phyloP scores from a whole-genome alignment of 2,329 filamentous ascomycete genomes.

The Aureobasidium subglaciale region DNA sequence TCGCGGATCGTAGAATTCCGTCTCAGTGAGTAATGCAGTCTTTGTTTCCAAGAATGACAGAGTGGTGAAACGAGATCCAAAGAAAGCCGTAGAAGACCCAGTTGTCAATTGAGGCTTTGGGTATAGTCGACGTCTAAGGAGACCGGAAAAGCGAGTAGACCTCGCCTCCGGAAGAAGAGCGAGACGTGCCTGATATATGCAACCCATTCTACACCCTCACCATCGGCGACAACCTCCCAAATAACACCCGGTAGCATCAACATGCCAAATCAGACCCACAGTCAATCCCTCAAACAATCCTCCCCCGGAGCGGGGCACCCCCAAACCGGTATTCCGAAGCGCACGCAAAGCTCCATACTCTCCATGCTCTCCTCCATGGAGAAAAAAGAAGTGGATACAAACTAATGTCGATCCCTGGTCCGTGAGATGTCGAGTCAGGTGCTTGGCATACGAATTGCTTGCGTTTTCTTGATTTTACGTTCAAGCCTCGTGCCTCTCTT shows the following conservation, averaged over 20 bases:
- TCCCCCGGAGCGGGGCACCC: background rate
- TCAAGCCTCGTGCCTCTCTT: background rate
- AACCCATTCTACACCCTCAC: too few relatives aligned
- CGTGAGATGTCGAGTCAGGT: background rate
- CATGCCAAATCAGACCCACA: too few relatives aligned
- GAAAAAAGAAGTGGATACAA: background rate
- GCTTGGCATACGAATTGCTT: constrained; percentile 1
- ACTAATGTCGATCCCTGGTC: background rate
- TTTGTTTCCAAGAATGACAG: background rate
- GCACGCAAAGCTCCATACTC: background rate
- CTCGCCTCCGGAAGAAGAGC: background rate
- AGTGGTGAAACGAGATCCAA: too few relatives aligned
- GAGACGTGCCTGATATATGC: background rate
- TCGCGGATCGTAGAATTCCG: background rate
- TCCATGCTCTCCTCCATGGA: constrained; percentile 5
- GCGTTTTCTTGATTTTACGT: background rate
- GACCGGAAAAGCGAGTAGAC: background rate
- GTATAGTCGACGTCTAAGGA: too few relatives aligned
- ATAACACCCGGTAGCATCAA: background rate
- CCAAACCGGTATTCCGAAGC: constrained; percentile 9
- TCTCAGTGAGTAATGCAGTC: background rate
- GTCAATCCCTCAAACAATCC: background rate
- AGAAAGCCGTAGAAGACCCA: too few relatives aligned
- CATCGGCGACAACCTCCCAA: too few relatives aligned
- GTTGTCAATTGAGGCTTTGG: too few relatives aligned